A percentile compares a stretch with the other conserved stretches of the same genome.
Evolutionary conservation across 1,284 basidiomycete genomes (phyloP).

Genomic region (Paramarasmius palmivorus): DNA sequence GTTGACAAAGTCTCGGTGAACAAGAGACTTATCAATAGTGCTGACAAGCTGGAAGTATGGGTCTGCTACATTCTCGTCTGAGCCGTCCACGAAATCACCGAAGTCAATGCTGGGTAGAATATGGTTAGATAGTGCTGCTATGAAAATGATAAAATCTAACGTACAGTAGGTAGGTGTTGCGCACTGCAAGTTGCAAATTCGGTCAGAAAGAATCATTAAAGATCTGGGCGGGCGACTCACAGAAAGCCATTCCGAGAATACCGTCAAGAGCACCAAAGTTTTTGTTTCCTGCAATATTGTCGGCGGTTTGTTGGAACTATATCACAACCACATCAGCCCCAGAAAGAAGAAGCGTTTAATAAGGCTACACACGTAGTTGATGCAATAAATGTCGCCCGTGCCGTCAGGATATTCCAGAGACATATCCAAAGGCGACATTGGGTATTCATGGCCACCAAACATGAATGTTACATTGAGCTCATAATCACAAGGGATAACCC

Average conservation of each 20-base stretch:
- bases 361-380: not conserved
- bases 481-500: slow-evolving; percentile 1
- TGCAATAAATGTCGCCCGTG: not conserved
- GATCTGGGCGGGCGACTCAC: not conserved
- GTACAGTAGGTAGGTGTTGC: slow-evolving; percentile 6
- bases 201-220: not conserved
- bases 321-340: not conserved
- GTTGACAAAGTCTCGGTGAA: slow-evolving; percentile 1
- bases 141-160: no score
- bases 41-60: slow-evolving; percentile 1
- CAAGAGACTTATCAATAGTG: not conserved
- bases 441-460: slow-evolving; percentile 1
- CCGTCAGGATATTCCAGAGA: not conserved
- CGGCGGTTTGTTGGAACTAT: not conserved
- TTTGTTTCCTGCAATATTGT: not conserved
- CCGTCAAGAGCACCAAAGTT: not conserved
- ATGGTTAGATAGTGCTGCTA: no score
- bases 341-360: not conserved
- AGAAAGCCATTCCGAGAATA: slow-evolving; percentile 2
- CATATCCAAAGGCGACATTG: not conserved
- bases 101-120: no score
- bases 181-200: not conserved
- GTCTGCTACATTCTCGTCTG: not conserved
- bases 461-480: slow-evolving; percentile 3
- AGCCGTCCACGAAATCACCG: slow-evolving; percentile 4